Percentiles rank a stretch among this genome's conserved stretches.
These are phyloP conservation scores for Clavispora phyllophila DNA, from an alignment of 805 yeast genomes.

Conservation along the genomic window DNA sequence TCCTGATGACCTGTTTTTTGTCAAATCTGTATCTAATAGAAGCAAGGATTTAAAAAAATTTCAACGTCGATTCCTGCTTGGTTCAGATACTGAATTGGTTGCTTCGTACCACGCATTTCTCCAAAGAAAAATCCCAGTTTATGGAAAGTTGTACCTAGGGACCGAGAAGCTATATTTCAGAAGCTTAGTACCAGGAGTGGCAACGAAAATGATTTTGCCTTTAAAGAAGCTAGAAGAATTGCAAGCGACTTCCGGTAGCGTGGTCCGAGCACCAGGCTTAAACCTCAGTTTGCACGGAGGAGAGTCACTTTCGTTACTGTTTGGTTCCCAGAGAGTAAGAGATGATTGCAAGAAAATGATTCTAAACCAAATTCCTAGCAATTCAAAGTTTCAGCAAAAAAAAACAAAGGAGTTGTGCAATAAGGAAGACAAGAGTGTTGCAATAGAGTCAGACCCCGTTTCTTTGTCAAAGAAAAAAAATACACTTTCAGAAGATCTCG, in stretches of 20 bases:
- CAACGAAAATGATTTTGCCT: conserved; percentile 81
- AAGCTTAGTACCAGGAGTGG: conserved; percentile 70
- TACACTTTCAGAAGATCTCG: conserved; percentile 3
- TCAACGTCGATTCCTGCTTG: conserved; percentile 60
- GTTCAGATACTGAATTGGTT: conserved; percentile 44
- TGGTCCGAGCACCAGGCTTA: conserved; percentile 65
- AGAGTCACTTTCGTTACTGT: conserved; percentile 75
- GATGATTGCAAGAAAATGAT: conserved; percentile 66
- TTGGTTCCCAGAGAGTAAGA: conserved; percentile 55
- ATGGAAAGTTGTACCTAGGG: conserved; percentile 80
- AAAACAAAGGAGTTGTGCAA: neutral
- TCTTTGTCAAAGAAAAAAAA: no score
- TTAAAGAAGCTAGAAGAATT: conserved; percentile 66
- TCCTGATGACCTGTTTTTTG: conserved; percentile 45
- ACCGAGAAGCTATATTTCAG: conserved; percentile 69
- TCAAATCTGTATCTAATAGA: conserved; percentile 41
- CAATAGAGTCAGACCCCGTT: neutral
- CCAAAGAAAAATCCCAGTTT: conserved; percentile 67
- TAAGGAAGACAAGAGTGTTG: neutral
- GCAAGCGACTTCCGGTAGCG: conserved; percentile 59
- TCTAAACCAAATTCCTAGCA: conserved; percentile 1
- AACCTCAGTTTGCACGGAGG: conserved; percentile 67
- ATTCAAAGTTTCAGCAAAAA: neutral
- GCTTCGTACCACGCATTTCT: conserved; percentile 70
- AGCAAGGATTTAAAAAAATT: conserved; percentile 53